These are phyloP conservation scores for Metrosideros polymorpha DNA, from an alignment of 441 rosid genomes.

Conservation along the genomic window DNA sequence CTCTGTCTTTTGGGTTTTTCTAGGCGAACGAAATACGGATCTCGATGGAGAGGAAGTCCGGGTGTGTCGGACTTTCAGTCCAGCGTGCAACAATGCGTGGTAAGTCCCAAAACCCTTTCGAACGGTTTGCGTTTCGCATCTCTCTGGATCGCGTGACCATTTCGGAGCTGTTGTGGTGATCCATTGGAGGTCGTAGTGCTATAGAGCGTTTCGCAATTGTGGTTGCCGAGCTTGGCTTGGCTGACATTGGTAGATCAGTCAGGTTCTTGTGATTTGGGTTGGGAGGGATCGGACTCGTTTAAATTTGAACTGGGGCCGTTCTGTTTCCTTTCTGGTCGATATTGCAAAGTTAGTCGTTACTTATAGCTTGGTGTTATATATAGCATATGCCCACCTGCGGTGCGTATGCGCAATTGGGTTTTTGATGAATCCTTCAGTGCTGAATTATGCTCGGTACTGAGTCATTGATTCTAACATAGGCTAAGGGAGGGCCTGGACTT, in stretches of 20 bases:
- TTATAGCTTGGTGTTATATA: background rate
- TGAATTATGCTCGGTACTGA: background rate
- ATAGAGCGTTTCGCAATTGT: background rate
- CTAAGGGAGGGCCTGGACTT: constrained; percentile 84
- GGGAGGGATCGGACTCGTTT: too few relatives aligned
- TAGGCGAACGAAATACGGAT: constrained; percentile 22
- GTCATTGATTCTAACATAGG: constrained; percentile 27
- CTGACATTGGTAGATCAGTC: background rate
- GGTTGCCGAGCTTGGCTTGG: background rate
- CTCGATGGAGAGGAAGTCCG: constrained; percentile 23
- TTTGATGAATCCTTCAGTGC: background rate
- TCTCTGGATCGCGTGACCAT: background rate
- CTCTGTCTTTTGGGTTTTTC: too few relatives aligned
- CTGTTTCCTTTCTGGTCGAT: background rate
- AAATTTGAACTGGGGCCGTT: too few relatives aligned
- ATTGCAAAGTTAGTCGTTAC: background rate
- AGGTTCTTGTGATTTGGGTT: background rate
- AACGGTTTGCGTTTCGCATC: background rate
- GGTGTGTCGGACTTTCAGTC: constrained; percentile 44
- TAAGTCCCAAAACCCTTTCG: constrained; percentile 9
- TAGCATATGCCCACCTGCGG: too few relatives aligned
- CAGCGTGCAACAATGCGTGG: constrained; percentile 63
- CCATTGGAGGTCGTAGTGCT: too few relatives aligned
- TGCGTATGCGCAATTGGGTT: background rate
- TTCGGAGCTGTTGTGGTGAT: too few relatives aligned